These are phyloP conservation scores for Niveomyces coronatus DNA, from an alignment of 2,329 filamentous ascomycete species.

Conservation along the genomic window DNA sequence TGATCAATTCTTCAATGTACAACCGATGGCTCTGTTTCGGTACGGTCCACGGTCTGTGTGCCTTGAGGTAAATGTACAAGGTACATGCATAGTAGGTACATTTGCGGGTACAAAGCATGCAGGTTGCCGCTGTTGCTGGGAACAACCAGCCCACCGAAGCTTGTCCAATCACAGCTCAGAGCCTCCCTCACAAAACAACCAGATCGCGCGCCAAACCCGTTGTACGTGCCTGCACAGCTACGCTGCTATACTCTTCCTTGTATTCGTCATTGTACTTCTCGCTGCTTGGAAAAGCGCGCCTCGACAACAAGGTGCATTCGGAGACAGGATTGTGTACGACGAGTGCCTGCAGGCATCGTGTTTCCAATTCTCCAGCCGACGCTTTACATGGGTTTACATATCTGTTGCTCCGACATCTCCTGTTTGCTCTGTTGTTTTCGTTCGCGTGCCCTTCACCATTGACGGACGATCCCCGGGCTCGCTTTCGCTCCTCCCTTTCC, in stretches of 20 bases:
- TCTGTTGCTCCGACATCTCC: conserved; percentile 4
- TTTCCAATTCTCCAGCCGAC: not conserved
- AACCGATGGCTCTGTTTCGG: too few species aligned
- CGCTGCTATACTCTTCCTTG: not conserved
- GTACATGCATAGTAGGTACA: too few species aligned
- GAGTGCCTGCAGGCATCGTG: conserved; percentile 4
- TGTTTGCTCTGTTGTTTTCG: conserved; percentile 2
- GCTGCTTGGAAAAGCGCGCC: too few species aligned
- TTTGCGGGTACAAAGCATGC: too few species aligned
- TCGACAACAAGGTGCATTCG: too few species aligned
- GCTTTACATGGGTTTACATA: not conserved
- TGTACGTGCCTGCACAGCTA: conserved; percentile 3
- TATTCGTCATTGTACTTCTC: not conserved
- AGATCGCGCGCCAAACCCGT: conserved; percentile 2
- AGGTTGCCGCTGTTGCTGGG: conserved; percentile 5
- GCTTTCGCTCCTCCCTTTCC: not conserved
- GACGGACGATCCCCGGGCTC: conserved; percentile 1
- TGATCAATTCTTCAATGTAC: too few species aligned
- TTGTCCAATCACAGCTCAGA: conserved; percentile 2
- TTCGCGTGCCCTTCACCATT: conserved; percentile 7
- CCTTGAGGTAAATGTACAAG: not conserved
- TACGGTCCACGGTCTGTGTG: too few species aligned
- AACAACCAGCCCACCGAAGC: conserved; percentile 1
- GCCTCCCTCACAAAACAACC: conserved; percentile 8
- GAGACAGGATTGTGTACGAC: too few species aligned